phyloP scores from a whole-genome alignment of 495 filamentous ascomycete species.

The Penicillium verhagenii region DNA sequence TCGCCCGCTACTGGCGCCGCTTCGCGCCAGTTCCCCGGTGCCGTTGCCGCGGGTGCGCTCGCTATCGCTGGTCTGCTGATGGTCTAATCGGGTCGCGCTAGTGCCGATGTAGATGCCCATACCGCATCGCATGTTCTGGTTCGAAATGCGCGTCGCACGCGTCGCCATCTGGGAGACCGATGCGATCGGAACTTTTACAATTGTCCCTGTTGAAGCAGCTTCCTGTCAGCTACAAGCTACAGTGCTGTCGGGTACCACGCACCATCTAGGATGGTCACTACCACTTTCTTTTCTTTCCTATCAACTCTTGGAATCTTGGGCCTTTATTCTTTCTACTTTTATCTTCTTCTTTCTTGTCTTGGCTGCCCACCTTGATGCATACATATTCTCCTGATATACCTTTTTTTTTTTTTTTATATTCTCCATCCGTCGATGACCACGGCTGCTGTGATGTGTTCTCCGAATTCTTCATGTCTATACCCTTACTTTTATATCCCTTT shows the following conservation, averaged over 20 bases:
- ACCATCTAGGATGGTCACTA: slow-evolving; percentile 9
- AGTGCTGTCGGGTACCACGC: neutral
- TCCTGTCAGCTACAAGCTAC: neutral
- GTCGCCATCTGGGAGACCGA: too few species aligned
- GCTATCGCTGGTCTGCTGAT: slow-evolving; percentile 45
- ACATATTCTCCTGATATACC: slow-evolving; percentile 21
- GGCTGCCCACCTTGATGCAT: slow-evolving; percentile 1
- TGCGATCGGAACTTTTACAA: too few species aligned
- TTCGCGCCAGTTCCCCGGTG: slow-evolving; percentile 32
- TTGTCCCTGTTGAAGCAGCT: too few species aligned
- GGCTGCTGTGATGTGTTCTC: slow-evolving; percentile 24
- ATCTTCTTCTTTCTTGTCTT: slow-evolving; percentile 5
- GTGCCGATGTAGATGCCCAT: neutral
- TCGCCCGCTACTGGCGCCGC: slow-evolving; percentile 28
- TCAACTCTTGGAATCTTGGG: slow-evolving; percentile 4
- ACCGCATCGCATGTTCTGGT: neutral
- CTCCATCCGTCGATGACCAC: slow-evolving; percentile 12
- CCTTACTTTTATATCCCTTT: slow-evolving; percentile 20
- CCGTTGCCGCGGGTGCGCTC: slow-evolving; percentile 38
- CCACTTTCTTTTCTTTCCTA: neutral
- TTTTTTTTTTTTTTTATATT: too few species aligned
- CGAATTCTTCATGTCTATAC: slow-evolving; percentile 32
- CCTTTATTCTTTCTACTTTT: too few species aligned
- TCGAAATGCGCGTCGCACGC: neutral
- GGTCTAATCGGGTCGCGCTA: slow-evolving; percentile 28